These are phyloP conservation scores for Glycine tomentella DNA, from an alignment of 306 rosid genomes.

Conservation along the genomic window DNA sequence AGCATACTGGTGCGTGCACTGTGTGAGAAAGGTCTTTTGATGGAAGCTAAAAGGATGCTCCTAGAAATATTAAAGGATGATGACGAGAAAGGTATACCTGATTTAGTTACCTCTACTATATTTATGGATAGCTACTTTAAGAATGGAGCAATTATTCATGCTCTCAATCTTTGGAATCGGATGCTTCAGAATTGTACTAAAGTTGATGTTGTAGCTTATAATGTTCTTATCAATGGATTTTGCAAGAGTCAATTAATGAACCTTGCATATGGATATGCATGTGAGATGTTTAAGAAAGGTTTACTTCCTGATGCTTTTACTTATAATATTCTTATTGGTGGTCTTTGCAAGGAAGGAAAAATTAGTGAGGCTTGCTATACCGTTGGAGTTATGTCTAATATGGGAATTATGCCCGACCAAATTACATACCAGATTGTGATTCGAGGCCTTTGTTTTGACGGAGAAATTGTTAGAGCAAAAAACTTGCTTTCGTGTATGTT, in stretches of 20 bases:
- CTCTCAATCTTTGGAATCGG: constrained; percentile 72
- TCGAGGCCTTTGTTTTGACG: constrained; percentile 68
- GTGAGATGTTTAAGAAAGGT: constrained; percentile 88
- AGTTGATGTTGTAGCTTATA: constrained; percentile 75
- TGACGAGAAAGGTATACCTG: constrained; percentile 47
- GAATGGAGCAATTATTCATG: constrained; percentile 63
- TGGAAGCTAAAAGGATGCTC: constrained; percentile 63
- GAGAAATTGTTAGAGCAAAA: constrained; percentile 65
- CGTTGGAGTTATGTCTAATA: constrained; percentile 73
- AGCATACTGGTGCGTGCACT: constrained; percentile 78
- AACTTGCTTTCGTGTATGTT: constrained; percentile 64
- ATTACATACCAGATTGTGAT: constrained; percentile 72
- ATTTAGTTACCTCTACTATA: constrained; percentile 68
- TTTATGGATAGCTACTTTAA: constrained; percentile 77
- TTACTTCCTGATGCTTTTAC: constrained; percentile 76
- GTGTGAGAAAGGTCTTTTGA: constrained; percentile 72
- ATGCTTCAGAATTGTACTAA: constrained; percentile 57
- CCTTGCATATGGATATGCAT: constrained; percentile 66
- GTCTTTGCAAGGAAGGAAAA: constrained; percentile 72
- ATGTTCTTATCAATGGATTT: constrained; percentile 84
- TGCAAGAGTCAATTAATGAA: constrained; percentile 59
- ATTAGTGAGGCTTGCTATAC: constrained; percentile 69
- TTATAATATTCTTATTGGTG: constrained; percentile 75
- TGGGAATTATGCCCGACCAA: constrained; percentile 73
- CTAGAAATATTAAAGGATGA: constrained; percentile 59